A percentile compares a stretch with the other conserved stretches of the same genome.
phyloP scores from a whole-genome alignment of 2,329 filamentous ascomycete species.

The Didymella pomorum region DNA sequence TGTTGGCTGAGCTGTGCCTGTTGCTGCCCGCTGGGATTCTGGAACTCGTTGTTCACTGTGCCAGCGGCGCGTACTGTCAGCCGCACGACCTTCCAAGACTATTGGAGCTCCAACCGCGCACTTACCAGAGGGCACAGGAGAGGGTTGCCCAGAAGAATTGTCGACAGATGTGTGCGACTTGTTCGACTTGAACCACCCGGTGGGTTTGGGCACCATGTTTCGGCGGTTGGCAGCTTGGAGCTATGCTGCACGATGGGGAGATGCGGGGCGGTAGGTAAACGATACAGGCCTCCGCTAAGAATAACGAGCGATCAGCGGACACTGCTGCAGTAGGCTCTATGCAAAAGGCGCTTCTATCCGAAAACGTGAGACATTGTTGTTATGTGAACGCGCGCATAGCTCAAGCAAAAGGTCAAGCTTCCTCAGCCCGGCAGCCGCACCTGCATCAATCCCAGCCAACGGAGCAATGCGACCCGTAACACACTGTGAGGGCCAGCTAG shows the following conservation, averaged over 20 bases:
- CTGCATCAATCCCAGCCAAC: constrained; percentile 42
- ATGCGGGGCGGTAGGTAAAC: constrained; percentile 32
- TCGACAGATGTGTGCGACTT: constrained; percentile 50
- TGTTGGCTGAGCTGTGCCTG: constrained; percentile 25
- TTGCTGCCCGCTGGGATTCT: constrained; percentile 21
- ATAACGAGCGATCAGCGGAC: constrained; percentile 40
- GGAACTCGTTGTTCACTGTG: constrained; percentile 47
- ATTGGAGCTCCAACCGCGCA: constrained; percentile 36
- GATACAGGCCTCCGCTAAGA: constrained; percentile 43
- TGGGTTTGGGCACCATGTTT: constrained; percentile 49
- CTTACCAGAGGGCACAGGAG: constrained; percentile 48
- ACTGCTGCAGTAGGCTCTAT: constrained; percentile 26
- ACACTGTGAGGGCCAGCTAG: constrained; percentile 27
- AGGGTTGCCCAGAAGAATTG: constrained; percentile 44
- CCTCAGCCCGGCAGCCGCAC: constrained; percentile 41
- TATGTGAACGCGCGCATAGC: constrained; percentile 27
- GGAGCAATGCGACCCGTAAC: constrained; percentile 33
- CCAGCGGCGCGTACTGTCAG: constrained; percentile 47
- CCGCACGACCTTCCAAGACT: constrained; percentile 31
- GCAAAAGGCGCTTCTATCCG: constrained; percentile 32
- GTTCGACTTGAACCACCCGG: constrained; percentile 49
- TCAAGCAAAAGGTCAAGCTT: constrained; percentile 32
- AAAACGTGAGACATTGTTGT: constrained; percentile 21
- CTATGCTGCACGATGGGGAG: constrained; percentile 33
- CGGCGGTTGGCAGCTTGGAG: constrained; percentile 37